Conservation (phyloP, 2,329 filamentous ascomycete genomes). For the Aureobasidium zeae region DNA sequence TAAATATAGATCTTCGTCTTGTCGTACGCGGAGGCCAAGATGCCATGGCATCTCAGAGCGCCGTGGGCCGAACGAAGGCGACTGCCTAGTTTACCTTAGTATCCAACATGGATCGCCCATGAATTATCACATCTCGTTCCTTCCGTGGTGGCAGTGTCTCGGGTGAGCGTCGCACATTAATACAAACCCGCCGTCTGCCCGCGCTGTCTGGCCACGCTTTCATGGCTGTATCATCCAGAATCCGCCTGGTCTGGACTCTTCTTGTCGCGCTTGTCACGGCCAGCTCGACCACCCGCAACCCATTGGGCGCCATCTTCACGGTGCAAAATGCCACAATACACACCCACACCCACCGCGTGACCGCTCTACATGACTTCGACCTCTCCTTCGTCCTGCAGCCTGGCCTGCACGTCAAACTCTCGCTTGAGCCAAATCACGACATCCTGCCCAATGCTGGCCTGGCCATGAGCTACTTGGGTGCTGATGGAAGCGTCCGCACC, state of each 20-base stretch:
- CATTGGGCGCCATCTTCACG: slow-evolving; percentile 62
- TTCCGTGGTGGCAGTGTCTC: too few relatives aligned
- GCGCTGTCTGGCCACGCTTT: too few relatives aligned
- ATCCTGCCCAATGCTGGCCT: slow-evolving; percentile 65
- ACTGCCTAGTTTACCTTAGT: too few relatives aligned
- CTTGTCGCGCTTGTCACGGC: slow-evolving; percentile 22
- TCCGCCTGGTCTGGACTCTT: slow-evolving; percentile 9
- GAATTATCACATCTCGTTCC: too few relatives aligned
- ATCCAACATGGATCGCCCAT: too few relatives aligned
- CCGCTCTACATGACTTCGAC: slow-evolving; percentile 75
- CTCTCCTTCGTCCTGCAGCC: slow-evolving; percentile 65
- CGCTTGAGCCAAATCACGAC: slow-evolving; percentile 83
- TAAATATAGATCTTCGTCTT: too few relatives aligned
- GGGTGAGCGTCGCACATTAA: too few relatives aligned
- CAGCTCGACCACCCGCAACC: slow-evolving; percentile 61
- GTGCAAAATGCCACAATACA: slow-evolving; percentile 69
- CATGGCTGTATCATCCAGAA: too few relatives aligned
- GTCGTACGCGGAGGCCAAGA: too few relatives aligned
- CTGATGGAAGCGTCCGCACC: slow-evolving; percentile 60
- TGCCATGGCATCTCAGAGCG: slow-evolving; percentile 6
- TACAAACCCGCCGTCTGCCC: too few relatives aligned
- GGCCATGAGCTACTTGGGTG: slow-evolving; percentile 59
- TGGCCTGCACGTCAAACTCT: slow-evolving; percentile 63
- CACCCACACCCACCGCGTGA: slow-evolving; percentile 67
- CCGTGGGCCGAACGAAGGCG: slow-evolving; percentile 3